phyloP scores from a whole-genome alignment of 176 grass and related monocot genomes.

The Avena insularis region DNA sequence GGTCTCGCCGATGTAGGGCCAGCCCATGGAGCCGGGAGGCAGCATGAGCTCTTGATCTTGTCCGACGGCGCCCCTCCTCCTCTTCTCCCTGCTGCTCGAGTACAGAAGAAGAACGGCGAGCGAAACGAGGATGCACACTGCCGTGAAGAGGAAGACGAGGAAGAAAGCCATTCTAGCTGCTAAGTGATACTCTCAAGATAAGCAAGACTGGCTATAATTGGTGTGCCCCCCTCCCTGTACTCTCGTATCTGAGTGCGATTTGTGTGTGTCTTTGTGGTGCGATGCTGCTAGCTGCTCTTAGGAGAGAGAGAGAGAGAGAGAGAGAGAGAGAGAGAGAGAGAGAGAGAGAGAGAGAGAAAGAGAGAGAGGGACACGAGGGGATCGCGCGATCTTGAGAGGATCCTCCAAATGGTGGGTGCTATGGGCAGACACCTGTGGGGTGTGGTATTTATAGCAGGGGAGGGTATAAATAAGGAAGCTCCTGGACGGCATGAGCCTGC shows the following conservation, averaged over 20 bases:
- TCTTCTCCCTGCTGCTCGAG: neutral
- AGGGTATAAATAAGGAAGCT: neutral
- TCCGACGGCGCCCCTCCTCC: neutral
- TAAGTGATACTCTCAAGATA: conserved; percentile 37
- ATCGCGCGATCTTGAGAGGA: conserved; percentile 48
- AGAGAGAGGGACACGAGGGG: conserved; percentile 45
- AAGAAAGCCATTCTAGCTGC: conserved; percentile 34
- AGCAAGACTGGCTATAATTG: conserved; percentile 10
- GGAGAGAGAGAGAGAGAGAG: neutral
- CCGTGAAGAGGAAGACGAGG: conserved; percentile 11
- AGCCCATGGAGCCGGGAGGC: conserved; percentile 91
- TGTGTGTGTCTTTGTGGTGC: conserved; percentile 23
- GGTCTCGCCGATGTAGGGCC: conserved; percentile 95
- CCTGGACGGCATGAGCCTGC: conserved; percentile 3
- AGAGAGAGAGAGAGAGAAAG: conserved; percentile 39
- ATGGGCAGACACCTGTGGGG: conserved; percentile 35
- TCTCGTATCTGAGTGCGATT: conserved; percentile 50
- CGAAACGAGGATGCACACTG: conserved; percentile 46
- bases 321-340: conserved; percentile 49
- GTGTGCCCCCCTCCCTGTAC: conserved; percentile 32
- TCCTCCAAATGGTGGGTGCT: conserved; percentile 46
- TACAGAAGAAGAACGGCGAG: conserved; percentile 31
- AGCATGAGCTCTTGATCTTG: conserved; percentile 40
- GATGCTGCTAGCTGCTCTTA: neutral
- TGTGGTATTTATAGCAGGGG: conserved; percentile 50